Evolutionary conservation across 2,329 filamentous ascomycete species (phyloP).

Genomic region (Orbilia javanica): DNA sequence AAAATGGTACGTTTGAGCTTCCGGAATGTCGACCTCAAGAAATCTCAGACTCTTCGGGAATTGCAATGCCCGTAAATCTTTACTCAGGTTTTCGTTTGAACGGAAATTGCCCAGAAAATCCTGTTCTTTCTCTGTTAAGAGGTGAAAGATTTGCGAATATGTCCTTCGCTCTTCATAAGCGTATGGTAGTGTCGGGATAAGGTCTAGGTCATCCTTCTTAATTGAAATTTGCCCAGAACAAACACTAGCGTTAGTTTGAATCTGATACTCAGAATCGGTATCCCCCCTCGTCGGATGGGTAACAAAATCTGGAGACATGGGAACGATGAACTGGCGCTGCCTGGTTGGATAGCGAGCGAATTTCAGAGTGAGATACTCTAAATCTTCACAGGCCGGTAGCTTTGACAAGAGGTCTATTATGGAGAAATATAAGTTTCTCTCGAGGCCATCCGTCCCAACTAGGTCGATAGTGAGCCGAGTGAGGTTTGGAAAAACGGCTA

Average conservation of each 20-base stretch:
- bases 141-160: background rate
- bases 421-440: constrained; percentile 14
- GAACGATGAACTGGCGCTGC: background rate
- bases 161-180: background rate
- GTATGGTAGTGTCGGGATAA: background rate
- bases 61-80: background rate
- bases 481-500: background rate
- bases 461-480: background rate
- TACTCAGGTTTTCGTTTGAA: background rate
- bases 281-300: background rate
- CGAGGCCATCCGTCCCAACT: background rate
- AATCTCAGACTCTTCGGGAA: background rate
- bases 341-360: background rate
- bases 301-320: too few species aligned
- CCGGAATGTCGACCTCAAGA: background rate
- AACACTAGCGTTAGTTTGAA: background rate
- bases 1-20: background rate
- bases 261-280: background rate
- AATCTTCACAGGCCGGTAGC: background rate
- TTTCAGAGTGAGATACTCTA: constrained; percentile 7
- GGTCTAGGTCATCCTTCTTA: background rate
- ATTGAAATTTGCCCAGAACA: background rate
- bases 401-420: background rate
- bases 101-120: background rate
- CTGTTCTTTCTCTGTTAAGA: background rate